Conservation (phyloP, 208 protist genomes). For the Endotrypanum monterogeii region DNA sequence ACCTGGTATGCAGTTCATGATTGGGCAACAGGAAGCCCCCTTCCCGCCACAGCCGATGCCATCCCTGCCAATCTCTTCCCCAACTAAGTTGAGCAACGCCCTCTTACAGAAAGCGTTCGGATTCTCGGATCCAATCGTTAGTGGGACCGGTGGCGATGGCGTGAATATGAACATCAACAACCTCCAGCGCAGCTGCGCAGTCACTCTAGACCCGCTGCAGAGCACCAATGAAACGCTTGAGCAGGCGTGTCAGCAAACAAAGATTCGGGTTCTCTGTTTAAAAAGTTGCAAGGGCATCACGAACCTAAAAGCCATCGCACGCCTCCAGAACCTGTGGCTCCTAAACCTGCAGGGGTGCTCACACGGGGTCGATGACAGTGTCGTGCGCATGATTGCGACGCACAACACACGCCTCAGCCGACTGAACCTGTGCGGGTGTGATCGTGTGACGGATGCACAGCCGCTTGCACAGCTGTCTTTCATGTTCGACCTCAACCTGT, state of each 20-base stretch:
- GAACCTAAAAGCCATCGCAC: conserved; percentile 46
- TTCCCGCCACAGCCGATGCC: conserved; percentile 22
- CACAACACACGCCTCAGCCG: conserved; percentile 65
- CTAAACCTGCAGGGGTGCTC: conserved; percentile 72
- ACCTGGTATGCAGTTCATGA: conserved; percentile 24
- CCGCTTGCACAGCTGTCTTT: conserved; percentile 52
- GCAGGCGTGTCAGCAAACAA: conserved; percentile 57
- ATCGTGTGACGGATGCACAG: conserved; percentile 56
- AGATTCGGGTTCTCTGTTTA: conserved; percentile 53
- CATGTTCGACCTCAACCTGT: conserved; percentile 74
- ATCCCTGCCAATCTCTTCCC: conserved; percentile 16
- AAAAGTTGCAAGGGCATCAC: conserved; percentile 70
- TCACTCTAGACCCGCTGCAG: conserved; percentile 52
- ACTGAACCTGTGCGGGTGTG: conserved; percentile 74
- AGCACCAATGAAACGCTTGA: conserved; percentile 64
- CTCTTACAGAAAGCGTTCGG: conserved; percentile 32
- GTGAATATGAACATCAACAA: conserved; percentile 45
- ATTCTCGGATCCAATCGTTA: conserved; percentile 21
- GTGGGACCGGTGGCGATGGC: conserved; percentile 30
- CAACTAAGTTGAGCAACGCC: conserved; percentile 33
- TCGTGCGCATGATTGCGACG: conserved; percentile 54
- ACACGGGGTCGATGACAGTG: conserved; percentile 54
- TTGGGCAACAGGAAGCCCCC: conserved; percentile 8
- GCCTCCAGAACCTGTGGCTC: conserved; percentile 64
- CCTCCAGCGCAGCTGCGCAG: conserved; percentile 35